Conservation (phyloP, 2,329 filamentous ascomycete species). For the Hypoxylon sp. region DNA sequence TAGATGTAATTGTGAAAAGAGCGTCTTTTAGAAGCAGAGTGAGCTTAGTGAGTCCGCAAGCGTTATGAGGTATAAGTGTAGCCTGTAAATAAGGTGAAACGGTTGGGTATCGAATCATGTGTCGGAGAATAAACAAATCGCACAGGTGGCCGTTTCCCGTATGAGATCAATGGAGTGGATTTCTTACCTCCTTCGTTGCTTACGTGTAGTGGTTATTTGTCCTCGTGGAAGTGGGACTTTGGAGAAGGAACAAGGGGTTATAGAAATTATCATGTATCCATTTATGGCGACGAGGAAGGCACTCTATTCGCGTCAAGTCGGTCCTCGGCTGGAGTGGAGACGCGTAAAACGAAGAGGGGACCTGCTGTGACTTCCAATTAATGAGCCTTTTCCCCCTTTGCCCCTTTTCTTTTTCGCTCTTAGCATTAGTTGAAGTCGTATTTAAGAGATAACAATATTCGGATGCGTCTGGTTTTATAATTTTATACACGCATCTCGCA, state of each 20-base stretch:
- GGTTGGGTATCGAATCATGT: slow-evolving; percentile 30
- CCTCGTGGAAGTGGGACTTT: slow-evolving; percentile 32
- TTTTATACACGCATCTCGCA: not conserved
- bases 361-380: not conserved
- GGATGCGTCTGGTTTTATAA: not conserved
- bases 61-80: slow-evolving; percentile 34
- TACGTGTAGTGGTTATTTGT: slow-evolving; percentile 28
- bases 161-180: slow-evolving; percentile 35
- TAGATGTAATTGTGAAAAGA: slow-evolving; percentile 29
- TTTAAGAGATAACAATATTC: not conserved
- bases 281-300: slow-evolving; percentile 13
- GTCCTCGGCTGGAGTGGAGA: slow-evolving; percentile 43
- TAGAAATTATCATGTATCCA: slow-evolving; percentile 32
- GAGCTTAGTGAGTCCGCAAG: slow-evolving; percentile 15
- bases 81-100: slow-evolving; percentile 34
- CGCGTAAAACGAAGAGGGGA: slow-evolving; percentile 42
- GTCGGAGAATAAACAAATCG: slow-evolving; percentile 37
- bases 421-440: not conserved
- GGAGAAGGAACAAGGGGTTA: slow-evolving; percentile 35
- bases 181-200: slow-evolving; percentile 32
- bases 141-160: slow-evolving; percentile 32
- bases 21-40: slow-evolving; percentile 15
- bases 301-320: slow-evolving; percentile 42
- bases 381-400: not conserved
- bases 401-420: slow-evolving; percentile 16